Evolutionary conservation across 2,329 filamentous ascomycete genomes (phyloP).

Genomic region (Talaromyces sp.): DNA sequence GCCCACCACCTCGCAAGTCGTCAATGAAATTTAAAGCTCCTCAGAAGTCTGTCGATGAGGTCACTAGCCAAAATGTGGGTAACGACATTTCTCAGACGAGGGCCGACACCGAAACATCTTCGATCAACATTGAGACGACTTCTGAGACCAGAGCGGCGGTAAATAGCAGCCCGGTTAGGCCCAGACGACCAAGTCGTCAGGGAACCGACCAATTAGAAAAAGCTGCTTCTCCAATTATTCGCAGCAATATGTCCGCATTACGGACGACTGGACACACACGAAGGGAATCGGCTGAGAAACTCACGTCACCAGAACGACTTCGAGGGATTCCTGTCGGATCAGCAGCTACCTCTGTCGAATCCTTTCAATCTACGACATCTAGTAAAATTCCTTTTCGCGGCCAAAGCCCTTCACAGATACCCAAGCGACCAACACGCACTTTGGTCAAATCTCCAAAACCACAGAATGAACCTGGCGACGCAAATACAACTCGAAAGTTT

Average conservation of each 20-base stretch:
- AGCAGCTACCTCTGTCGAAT: slow-evolving; percentile 33
- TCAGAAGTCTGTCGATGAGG: slow-evolving; percentile 29
- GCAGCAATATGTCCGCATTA: slow-evolving; percentile 49
- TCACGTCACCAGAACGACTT: slow-evolving; percentile 26
- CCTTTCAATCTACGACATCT: slow-evolving; percentile 26
- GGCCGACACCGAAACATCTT: neutral
- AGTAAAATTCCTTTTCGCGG: slow-evolving; percentile 28
- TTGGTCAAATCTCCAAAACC: slow-evolving; percentile 23
- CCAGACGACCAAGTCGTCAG: slow-evolving; percentile 61
- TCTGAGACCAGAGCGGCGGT: slow-evolving; percentile 17
- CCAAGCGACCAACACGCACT: slow-evolving; percentile 32
- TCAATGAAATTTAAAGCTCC: slow-evolving; percentile 49
- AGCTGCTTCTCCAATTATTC: slow-evolving; percentile 48
- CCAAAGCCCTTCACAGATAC: slow-evolving; percentile 24
- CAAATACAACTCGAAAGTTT: slow-evolving; percentile 56
- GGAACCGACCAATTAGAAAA: slow-evolving; percentile 58
- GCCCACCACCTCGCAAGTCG: slow-evolving; percentile 57
- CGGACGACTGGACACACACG: slow-evolving; percentile 45
- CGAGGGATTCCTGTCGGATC: slow-evolving; percentile 24
- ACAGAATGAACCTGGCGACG: slow-evolving; percentile 23
- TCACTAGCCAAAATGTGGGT: slow-evolving; percentile 18
- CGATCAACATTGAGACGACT: neutral
- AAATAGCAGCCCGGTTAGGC: slow-evolving; percentile 33
- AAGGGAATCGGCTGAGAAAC: slow-evolving; percentile 43
- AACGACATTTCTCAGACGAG: slow-evolving; percentile 15